These are phyloP conservation scores for Saccharomycopsis selenospora DNA, from an alignment of 805 yeast species.

Conservation along the genomic window DNA sequence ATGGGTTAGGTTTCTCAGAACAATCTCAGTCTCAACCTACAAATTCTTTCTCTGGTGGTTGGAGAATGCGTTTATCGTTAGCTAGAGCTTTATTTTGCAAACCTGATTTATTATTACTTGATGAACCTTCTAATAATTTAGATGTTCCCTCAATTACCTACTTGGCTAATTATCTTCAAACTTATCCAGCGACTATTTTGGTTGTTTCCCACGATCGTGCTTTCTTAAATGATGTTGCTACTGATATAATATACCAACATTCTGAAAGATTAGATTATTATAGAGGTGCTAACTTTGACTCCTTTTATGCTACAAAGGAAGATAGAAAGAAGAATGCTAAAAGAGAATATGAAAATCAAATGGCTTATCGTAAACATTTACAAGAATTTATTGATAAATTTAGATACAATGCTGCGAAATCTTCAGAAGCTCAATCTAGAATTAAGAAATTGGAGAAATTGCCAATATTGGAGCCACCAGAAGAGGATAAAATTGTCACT, in stretches of 20 bases:
- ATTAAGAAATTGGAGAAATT: slow-evolving; percentile 93
- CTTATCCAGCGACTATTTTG: slow-evolving; percentile 85
- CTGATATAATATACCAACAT: slow-evolving; percentile 97
- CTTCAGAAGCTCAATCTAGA: slow-evolving; percentile 96
- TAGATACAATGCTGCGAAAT: slow-evolving; percentile 95
- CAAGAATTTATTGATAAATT: slow-evolving; percentile 94
- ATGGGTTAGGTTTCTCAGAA: slow-evolving; percentile 87
- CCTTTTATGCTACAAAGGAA: slow-evolving; percentile 87
- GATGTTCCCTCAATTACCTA: slow-evolving; percentile 98
- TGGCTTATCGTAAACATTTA: slow-evolving; percentile 90
- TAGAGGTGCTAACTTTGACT: slow-evolving; percentile 87
- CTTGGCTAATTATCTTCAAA: slow-evolving; percentile 80
- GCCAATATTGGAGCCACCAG: slow-evolving; percentile 90
- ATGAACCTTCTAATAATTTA: slow-evolving; percentile 99
- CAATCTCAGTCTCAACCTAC: slow-evolving; percentile 81
- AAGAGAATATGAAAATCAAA: slow-evolving; percentile 94
- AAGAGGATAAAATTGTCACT: slow-evolving; percentile 75
- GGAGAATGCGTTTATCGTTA: slow-evolving; percentile 99
- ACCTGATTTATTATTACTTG: slow-evolving; percentile 86
- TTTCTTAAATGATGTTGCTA: slow-evolving; percentile 94
- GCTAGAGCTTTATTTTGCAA: slow-evolving; percentile 97
- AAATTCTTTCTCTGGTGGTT: slow-evolving; percentile 96
- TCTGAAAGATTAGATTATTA: slow-evolving; percentile 95
- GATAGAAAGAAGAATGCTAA: slow-evolving; percentile 90
- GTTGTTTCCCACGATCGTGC: slow-evolving; percentile 98